phyloP scores from a whole-genome alignment of 2,329 filamentous ascomycete species.

The Penicillium sp. region DNA sequence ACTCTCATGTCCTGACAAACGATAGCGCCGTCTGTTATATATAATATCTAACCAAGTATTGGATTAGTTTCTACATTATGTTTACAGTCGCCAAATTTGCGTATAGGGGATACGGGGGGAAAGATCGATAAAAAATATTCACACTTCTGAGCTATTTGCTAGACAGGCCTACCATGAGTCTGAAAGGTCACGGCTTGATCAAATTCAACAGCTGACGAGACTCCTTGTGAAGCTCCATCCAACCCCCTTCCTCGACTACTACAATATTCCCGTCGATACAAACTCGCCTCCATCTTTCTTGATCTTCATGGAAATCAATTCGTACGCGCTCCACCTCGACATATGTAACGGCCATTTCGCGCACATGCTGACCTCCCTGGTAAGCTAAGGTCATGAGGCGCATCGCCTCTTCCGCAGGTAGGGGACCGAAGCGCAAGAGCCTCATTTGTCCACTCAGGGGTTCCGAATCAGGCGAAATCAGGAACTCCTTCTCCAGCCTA shows the following conservation, averaged over 20 bases:
- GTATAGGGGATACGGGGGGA: too few relatives aligned
- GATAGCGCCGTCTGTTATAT: too few relatives aligned
- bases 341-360: slow-evolving; percentile 63
- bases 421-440: slow-evolving; percentile 71
- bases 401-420: slow-evolving; percentile 67
- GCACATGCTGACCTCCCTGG: slow-evolving; percentile 55
- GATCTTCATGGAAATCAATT: slow-evolving; percentile 64
- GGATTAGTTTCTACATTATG: too few relatives aligned
- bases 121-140: not conserved
- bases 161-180: not conserved
- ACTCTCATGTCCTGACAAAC: too few relatives aligned
- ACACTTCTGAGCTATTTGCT: not conserved
- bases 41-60: too few relatives aligned
- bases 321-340: slow-evolving; percentile 65
- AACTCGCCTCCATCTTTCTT: slow-evolving; percentile 70
- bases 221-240: slow-evolving; percentile 59
- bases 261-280: slow-evolving; percentile 93
- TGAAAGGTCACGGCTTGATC: slow-evolving; percentile 2
- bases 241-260: slow-evolving; percentile 66
- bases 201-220: slow-evolving; percentile 21
- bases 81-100: too few relatives aligned
- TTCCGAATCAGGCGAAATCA: slow-evolving; percentile 70
- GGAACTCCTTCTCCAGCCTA: slow-evolving; percentile 76
- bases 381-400: slow-evolving; percentile 69
- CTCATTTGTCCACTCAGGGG: slow-evolving; percentile 70